Conservation (phyloP, 352 stramenopile species). For the Phytophthora podocarpi region DNA sequence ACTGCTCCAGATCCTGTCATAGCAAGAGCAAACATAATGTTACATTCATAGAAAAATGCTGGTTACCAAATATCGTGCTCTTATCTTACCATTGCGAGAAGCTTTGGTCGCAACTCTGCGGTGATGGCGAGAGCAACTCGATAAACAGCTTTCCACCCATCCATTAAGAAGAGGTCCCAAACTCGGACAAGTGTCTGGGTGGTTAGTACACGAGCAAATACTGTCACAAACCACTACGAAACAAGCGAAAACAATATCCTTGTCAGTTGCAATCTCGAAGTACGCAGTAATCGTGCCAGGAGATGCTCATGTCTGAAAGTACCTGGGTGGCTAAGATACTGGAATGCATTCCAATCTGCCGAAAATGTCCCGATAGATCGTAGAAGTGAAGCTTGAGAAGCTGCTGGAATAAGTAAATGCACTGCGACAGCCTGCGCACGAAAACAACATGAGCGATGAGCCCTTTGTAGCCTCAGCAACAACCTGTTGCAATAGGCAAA, state of each 20-base stretch:
- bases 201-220: conserved; percentile 74
- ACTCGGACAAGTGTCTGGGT: conserved; percentile 52
- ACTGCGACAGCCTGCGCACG: conserved; percentile 53
- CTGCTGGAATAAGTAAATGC: conserved; percentile 81
- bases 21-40: too few species aligned
- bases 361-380: conserved; percentile 64
- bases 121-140: conserved; percentile 73
- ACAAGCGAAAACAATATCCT: background rate
- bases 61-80: background rate
- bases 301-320: background rate
- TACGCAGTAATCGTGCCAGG: background rate
- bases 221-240: conserved; percentile 81
- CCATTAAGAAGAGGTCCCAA: conserved; percentile 77
- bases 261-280: background rate
- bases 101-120: conserved; percentile 50
- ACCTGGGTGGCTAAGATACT: conserved; percentile 83
- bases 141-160: conserved; percentile 83
- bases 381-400: conserved; percentile 73
- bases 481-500: background rate
- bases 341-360: conserved; percentile 82
- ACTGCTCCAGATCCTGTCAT: conserved; percentile 72
- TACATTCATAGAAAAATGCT: too few species aligned
- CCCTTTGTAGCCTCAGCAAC: background rate
- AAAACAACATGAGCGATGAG: background rate
- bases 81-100: conserved; percentile 59